These are phyloP conservation scores for Boletus mariae DNA, from an alignment of 1,284 basidiomycete genomes.

Conservation along the genomic window DNA sequence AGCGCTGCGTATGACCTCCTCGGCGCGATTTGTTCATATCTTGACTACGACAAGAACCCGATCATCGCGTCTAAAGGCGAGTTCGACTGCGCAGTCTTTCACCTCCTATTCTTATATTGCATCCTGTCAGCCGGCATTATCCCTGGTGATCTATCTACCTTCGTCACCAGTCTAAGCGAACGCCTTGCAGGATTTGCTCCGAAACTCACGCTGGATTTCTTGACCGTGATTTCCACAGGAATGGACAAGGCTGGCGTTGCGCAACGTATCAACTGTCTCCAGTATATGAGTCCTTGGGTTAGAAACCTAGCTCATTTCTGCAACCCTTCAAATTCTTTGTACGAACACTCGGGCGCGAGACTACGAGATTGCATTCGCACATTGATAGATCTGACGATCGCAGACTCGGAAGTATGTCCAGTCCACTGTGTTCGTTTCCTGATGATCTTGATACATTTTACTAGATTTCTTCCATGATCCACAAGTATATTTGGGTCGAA, in stretches of 20 bases:
- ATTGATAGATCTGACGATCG: slow-evolving; percentile 71
- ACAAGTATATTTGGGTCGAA: slow-evolving; percentile 74
- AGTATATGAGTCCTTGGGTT: slow-evolving; percentile 85
- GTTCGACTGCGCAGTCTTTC: slow-evolving; percentile 15
- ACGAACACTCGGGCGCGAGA: slow-evolving; percentile 66
- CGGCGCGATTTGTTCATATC: slow-evolving; percentile 71
- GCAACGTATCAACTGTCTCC: slow-evolving; percentile 68
- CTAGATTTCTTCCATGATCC: slow-evolving; percentile 66
- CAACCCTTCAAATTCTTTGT: slow-evolving; percentile 61
- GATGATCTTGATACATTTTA: slow-evolving; percentile 10
- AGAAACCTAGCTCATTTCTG: slow-evolving; percentile 72
- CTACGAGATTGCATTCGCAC: slow-evolving; percentile 76
- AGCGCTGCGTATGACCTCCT: slow-evolving; percentile 76
- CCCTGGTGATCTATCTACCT: slow-evolving; percentile 66
- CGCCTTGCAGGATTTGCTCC: slow-evolving; percentile 70
- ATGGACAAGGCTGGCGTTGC: slow-evolving; percentile 51
- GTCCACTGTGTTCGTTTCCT: not conserved
- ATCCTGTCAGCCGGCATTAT: slow-evolving; percentile 58
- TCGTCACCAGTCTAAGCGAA: slow-evolving; percentile 66
- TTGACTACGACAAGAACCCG: slow-evolving; percentile 71
- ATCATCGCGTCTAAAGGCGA: slow-evolving; percentile 67
- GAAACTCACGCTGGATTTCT: slow-evolving; percentile 81
- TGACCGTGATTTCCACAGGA: slow-evolving; percentile 73
- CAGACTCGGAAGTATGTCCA: slow-evolving; percentile 59
- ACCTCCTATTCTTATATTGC: slow-evolving; percentile 9